A percentile compares a stretch with the other conserved stretches of the same genome.
These are phyloP conservation scores for Torulaspora delbrueckii DNA, from an alignment of 805 yeast genomes.

Conservation along the genomic window DNA sequence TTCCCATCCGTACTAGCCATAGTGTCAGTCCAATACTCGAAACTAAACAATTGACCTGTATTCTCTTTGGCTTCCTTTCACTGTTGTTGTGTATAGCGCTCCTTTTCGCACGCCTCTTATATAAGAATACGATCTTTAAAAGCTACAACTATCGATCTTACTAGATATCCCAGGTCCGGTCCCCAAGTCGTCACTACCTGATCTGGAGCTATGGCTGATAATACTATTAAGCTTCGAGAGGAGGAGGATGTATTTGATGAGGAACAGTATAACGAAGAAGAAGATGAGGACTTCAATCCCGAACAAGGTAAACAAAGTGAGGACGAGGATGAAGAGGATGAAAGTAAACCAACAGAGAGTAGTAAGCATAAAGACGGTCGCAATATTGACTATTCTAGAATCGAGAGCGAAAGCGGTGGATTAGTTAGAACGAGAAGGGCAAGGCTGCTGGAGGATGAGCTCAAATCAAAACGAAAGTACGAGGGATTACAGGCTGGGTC, in stretches of 20 bases:
- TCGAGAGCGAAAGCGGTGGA: slow-evolving; percentile 57
- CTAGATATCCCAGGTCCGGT: neutral
- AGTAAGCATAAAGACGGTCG: slow-evolving; percentile 34
- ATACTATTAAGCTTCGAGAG: neutral
- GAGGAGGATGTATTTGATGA: slow-evolving; percentile 24
- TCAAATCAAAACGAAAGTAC: slow-evolving; percentile 28
- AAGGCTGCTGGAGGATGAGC: slow-evolving; percentile 41
- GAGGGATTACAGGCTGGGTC: slow-evolving; percentile 28
- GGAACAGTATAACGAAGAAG: slow-evolving; percentile 34
- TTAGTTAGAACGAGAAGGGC: slow-evolving; percentile 68
- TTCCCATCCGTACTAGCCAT: slow-evolving; percentile 19
- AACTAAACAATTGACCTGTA: neutral
- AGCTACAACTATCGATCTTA: neutral
- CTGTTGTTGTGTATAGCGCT: neutral
- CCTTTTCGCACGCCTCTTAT: neutral
- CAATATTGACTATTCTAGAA: slow-evolving; percentile 41
- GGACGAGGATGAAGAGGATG: slow-evolving; percentile 36
- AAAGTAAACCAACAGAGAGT: slow-evolving; percentile 31
- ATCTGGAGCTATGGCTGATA: neutral
- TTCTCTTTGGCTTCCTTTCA: neutral
- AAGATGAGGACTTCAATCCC: slow-evolving; percentile 39
- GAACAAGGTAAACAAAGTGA: slow-evolving; percentile 32
- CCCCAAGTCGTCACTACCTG: neutral
- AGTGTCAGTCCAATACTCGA: neutral
- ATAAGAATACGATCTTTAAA: neutral